phyloP scores from a whole-genome alignment of 805 yeast species.

The Teunomyces barrocoloradensis region DNA sequence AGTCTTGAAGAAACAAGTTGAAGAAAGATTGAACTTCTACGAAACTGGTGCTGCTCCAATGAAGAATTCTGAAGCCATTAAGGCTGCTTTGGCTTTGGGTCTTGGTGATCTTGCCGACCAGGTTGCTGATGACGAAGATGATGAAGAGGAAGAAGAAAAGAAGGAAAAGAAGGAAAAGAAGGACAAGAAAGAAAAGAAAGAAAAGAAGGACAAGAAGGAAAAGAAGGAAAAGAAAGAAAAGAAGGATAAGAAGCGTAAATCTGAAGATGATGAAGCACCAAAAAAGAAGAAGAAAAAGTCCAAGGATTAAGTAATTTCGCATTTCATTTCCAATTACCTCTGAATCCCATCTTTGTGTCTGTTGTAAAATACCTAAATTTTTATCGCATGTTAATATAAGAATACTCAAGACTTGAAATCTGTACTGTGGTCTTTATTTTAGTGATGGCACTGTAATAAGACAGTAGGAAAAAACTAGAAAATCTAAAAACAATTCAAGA shows the following conservation, averaged over 20 bases:
- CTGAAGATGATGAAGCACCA: slow-evolving; percentile 37
- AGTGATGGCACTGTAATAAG: background rate
- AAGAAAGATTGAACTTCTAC: slow-evolving; percentile 93
- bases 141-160: slow-evolving; percentile 20
- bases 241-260: slow-evolving; percentile 37
- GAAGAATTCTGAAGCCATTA: slow-evolving; percentile 93
- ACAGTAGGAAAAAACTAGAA: background rate
- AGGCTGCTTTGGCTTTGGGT: slow-evolving; percentile 77
- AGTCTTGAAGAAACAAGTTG: slow-evolving; percentile 93
- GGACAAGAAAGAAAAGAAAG: slow-evolving; percentile 33
- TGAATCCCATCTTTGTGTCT: slow-evolving; percentile 8
- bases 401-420: background rate
- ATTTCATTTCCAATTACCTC: slow-evolving; percentile 5
- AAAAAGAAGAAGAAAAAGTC: slow-evolving; percentile 48
- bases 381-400: slow-evolving; percentile 25
- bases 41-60: slow-evolving; percentile 96
- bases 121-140: slow-evolving; percentile 21
- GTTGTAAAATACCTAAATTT: slow-evolving; percentile 24
- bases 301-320: slow-evolving; percentile 30
- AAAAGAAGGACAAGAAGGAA: slow-evolving; percentile 31
- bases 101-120: slow-evolving; percentile 50
- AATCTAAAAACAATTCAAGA: background rate
- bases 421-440: background rate
- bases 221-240: slow-evolving; percentile 38
- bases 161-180: slow-evolving; percentile 32